Evolutionary conservation across 2,329 filamentous ascomycete species (phyloP).

Genomic region (Alternaria gansuensis): DNA sequence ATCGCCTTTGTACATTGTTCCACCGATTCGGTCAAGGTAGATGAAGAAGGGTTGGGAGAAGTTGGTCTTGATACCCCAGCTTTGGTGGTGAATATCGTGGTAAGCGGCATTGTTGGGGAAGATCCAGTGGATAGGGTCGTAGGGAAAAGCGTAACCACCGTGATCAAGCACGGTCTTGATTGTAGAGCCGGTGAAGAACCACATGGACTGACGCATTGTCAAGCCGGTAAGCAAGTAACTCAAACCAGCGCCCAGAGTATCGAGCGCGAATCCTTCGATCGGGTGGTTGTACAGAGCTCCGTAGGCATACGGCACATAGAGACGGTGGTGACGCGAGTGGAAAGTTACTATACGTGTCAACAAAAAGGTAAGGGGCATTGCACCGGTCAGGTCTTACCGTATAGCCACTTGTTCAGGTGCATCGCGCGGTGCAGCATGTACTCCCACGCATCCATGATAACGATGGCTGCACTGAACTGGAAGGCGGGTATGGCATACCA

Average conservation of each 20-base stretch:
- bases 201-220: slow-evolving; percentile 85
- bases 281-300: slow-evolving; percentile 97
- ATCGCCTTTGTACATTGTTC: slow-evolving; percentile 80
- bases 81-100: slow-evolving; percentile 98
- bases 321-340: slow-evolving; percentile 93
- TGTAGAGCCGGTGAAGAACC: slow-evolving; percentile 87
- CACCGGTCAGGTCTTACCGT: slow-evolving; percentile 69
- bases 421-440: slow-evolving; percentile 96
- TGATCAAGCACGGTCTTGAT: slow-evolving; percentile 98
- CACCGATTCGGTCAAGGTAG: slow-evolving; percentile 86
- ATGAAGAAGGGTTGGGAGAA: slow-evolving; percentile 93
- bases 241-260: slow-evolving; percentile 86
- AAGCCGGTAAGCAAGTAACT: slow-evolving; percentile 83
- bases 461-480: slow-evolving; percentile 78
- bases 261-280: slow-evolving; percentile 90
- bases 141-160: slow-evolving; percentile 94
- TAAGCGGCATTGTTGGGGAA: slow-evolving; percentile 96
- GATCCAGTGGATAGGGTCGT: slow-evolving; percentile 90
- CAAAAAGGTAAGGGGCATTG: neutral
- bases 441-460: slow-evolving; percentile 93
- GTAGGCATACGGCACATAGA: slow-evolving; percentile 97
- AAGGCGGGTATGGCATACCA: slow-evolving; percentile 76
- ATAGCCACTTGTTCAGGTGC: slow-evolving; percentile 98
- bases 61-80: slow-evolving; percentile 98
- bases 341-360: slow-evolving; percentile 70